Evolutionary conservation across 2,329 filamentous ascomycete species (phyloP).

Genomic region (Gyromitra esculenta): DNA sequence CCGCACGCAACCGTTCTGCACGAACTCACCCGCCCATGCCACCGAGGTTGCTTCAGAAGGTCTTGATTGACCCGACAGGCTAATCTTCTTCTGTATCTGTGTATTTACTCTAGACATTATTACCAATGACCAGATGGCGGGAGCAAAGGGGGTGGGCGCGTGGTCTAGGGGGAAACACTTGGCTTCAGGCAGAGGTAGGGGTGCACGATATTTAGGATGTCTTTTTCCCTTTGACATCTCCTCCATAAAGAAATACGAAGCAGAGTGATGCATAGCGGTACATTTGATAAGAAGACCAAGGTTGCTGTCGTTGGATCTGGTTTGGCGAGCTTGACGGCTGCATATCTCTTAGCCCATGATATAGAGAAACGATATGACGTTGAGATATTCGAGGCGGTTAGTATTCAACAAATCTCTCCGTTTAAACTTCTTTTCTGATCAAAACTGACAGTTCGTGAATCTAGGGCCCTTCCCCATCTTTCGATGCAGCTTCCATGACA

Average conservation of each 20-base stretch:
- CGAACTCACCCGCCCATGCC: neutral
- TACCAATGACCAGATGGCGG: neutral
- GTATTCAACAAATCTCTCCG: conserved; percentile 18
- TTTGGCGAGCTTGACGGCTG: conserved; percentile 65
- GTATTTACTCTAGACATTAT: neutral
- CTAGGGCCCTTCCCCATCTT: conserved; percentile 62
- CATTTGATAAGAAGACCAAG: conserved; percentile 47
- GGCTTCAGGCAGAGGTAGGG: neutral
- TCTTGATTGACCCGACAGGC: neutral
- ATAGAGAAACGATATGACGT: conserved; percentile 61
- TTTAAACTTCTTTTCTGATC: neutral
- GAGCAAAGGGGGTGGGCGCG: conserved; percentile 2
- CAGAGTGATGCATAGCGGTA: neutral
- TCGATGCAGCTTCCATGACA: conserved; percentile 63
- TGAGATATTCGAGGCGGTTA: conserved; percentile 63
- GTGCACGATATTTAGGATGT: neutral
- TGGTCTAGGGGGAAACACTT: neutral
- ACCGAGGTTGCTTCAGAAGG: neutral
- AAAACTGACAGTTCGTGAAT: neutral
- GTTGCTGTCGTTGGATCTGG: conserved; percentile 65
- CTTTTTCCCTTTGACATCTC: neutral
- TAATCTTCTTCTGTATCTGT: neutral
- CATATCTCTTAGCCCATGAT: conserved; percentile 63
- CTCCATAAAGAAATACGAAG: neutral
- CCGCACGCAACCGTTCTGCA: neutral